Conservation (phyloP, 2,329 filamentous ascomycete genomes). For the Trichothecium sympodiale region DNA sequence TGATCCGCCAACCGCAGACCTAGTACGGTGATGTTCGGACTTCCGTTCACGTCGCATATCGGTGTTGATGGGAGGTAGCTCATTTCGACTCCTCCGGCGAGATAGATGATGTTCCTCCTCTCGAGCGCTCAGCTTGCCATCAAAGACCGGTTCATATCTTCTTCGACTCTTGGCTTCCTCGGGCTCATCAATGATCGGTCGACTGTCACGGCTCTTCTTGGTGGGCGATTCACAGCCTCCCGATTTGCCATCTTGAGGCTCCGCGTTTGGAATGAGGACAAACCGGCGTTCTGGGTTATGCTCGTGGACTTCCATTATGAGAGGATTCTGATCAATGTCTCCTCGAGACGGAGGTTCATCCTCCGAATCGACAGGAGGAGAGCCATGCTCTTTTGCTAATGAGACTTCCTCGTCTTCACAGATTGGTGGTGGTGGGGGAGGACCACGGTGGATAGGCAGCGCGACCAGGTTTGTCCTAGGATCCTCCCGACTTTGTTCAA, state of each 20-base stretch:
- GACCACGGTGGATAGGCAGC: no score
- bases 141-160: slow-evolving; percentile 5
- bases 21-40: slow-evolving; percentile 21
- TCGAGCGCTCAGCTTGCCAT: slow-evolving; percentile 7
- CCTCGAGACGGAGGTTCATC: slow-evolving; percentile 53
- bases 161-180: not conserved
- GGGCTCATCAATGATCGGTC: not conserved
- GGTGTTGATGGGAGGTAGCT: slow-evolving; percentile 35
- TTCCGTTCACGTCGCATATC: slow-evolving; percentile 17
- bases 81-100: slow-evolving; percentile 21
- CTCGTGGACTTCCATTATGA: slow-evolving; percentile 53
- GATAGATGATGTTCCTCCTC: slow-evolving; percentile 9
- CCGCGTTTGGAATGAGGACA: slow-evolving; percentile 38
- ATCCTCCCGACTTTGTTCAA: no score
- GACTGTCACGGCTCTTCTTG: not conserved
- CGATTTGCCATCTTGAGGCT: not conserved
- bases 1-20: slow-evolving; percentile 21
- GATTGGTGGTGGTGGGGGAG: slow-evolving; percentile 42
- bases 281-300: slow-evolving; percentile 54
- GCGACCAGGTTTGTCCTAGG: no score
- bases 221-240: slow-evolving; percentile 1
- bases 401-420: slow-evolving; percentile 60
- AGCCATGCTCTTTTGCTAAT: slow-evolving; percentile 48
- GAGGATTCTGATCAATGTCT: slow-evolving; percentile 54
- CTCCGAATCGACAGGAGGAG: not conserved